These are phyloP conservation scores for Dendrobium nobile DNA, from an alignment of 106 monocot species.

Conservation along the genomic window DNA sequence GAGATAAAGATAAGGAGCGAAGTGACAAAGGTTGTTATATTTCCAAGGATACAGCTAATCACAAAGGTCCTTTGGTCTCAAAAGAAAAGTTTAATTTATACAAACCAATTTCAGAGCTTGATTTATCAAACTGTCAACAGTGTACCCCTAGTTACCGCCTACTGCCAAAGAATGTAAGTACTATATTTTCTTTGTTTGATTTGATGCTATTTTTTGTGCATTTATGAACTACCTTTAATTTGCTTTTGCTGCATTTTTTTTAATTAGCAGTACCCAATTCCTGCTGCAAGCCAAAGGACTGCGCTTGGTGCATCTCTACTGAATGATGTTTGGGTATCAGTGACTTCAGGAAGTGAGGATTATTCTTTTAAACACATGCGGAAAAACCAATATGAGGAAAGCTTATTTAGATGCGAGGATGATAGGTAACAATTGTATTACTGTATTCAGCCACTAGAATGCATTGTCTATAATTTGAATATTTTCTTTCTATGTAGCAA, in stretches of 20 bases:
- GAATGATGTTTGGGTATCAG: slow-evolving; percentile 95
- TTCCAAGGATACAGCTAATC: slow-evolving; percentile 47
- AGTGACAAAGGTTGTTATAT: slow-evolving; percentile 33
- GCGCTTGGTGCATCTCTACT: slow-evolving; percentile 61
- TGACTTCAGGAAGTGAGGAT: slow-evolving; percentile 95
- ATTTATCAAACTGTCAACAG: slow-evolving; percentile 70
- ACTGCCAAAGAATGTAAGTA: slow-evolving; percentile 73
- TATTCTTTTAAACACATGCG: slow-evolving; percentile 99
- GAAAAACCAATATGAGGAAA: slow-evolving; percentile 97
- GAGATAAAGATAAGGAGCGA: slow-evolving; percentile 60
- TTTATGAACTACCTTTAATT: neutral
- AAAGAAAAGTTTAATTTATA: slow-evolving; percentile 76
- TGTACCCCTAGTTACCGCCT: slow-evolving; percentile 96
- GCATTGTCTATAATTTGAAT: neutral
- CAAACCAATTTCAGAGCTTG: slow-evolving; percentile 91
- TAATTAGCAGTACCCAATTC: slow-evolving; percentile 61
- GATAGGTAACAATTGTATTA: slow-evolving; percentile 48
- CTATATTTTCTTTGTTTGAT: neutral
- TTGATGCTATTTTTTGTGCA: neutral
- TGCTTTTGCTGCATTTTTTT: slow-evolving; percentile 14
- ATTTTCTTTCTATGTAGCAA: neutral
- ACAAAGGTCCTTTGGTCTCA: slow-evolving; percentile 38
- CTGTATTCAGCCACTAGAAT: neutral
- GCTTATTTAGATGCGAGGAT: slow-evolving; percentile 97
- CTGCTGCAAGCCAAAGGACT: slow-evolving; percentile 79